Evolutionary conservation across 2,329 filamentous ascomycete genomes (phyloP).

Genomic region (Talaromyces atroroseus): DNA sequence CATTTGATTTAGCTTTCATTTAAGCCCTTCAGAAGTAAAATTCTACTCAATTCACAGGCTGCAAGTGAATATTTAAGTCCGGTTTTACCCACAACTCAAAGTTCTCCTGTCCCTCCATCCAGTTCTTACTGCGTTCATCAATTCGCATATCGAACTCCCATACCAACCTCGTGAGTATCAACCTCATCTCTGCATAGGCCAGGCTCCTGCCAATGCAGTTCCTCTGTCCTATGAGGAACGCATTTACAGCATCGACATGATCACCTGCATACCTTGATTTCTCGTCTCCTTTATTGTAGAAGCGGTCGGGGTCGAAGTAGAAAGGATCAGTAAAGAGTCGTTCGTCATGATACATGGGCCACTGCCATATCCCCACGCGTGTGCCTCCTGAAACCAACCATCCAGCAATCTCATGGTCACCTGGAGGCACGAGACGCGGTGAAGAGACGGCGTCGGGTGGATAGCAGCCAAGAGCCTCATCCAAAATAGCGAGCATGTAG

Average conservation of each 20-base stretch:
- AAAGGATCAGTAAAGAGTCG: background rate
- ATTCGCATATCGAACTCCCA: background rate
- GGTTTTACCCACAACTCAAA: background rate
- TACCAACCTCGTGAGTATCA: slow-evolving; percentile 1
- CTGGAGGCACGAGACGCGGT: background rate
- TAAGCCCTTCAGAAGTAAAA: too few relatives aligned
- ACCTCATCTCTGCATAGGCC: background rate
- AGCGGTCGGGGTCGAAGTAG: background rate
- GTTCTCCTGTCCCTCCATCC: background rate
- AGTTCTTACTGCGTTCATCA: background rate
- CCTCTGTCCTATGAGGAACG: background rate
- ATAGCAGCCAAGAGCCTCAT: slow-evolving; percentile 41
- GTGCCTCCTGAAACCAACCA: slow-evolving; percentile 28
- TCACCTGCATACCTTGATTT: background rate
- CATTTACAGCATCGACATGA: background rate
- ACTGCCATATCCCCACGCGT: slow-evolving; percentile 41
- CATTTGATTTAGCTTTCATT: too few relatives aligned
- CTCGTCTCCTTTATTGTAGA: background rate
- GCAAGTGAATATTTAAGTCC: background rate
- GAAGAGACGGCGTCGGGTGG: slow-evolving; percentile 22
- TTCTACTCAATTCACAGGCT: background rate
- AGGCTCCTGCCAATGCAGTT: background rate
- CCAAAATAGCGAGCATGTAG: slow-evolving; percentile 39
- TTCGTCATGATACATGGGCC: slow-evolving; percentile 35
- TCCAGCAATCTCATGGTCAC: slow-evolving; percentile 1